A percentile compares a stretch with the other conserved stretches of the same genome.
phyloP scores from a whole-genome alignment of 495 filamentous ascomycete species.

The Parathielavia hyrcaniae region DNA sequence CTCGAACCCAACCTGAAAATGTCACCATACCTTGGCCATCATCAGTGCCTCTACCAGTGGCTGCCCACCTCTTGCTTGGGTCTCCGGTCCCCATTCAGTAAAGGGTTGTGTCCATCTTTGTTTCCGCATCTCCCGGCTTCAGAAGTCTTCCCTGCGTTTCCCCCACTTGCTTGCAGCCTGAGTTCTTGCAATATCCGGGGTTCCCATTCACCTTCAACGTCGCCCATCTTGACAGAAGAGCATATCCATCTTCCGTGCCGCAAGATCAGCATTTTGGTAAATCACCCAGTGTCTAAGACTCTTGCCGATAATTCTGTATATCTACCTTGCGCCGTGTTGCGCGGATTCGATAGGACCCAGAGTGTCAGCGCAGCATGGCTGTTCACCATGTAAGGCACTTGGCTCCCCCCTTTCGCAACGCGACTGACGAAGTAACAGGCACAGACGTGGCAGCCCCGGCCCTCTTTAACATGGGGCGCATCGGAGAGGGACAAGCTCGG shows the following conservation, averaged over 20 bases:
- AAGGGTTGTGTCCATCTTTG: not conserved
- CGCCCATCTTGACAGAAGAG: too few species aligned
- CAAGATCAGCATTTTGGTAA: not conserved
- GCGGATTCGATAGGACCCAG: not conserved
- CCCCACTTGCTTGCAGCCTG: not conserved
- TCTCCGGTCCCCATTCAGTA: not conserved
- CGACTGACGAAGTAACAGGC: slow-evolving; percentile 3
- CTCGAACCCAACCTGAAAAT: slow-evolving; percentile 12
- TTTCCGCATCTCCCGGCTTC: not conserved
- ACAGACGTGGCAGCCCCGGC: slow-evolving; percentile 5
- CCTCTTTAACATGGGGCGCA: slow-evolving; percentile 13
- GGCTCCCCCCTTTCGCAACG: not conserved
- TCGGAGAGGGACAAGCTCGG: not conserved
- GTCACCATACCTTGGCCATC: slow-evolving; percentile 5
- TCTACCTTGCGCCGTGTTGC: too few species aligned
- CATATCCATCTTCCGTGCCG: not conserved
- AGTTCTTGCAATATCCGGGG: not conserved
- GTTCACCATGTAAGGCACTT: not conserved
- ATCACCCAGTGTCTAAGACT: not conserved
- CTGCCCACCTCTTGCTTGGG: not conserved
- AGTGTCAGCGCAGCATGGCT: not conserved
- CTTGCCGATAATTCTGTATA: too few species aligned
- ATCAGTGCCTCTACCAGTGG: not conserved
- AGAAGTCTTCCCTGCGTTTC: not conserved
- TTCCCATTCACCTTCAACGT: not conserved